Conservation (phyloP, 192 early-diverging fungal species). For the Paraglomus occultum region DNA sequence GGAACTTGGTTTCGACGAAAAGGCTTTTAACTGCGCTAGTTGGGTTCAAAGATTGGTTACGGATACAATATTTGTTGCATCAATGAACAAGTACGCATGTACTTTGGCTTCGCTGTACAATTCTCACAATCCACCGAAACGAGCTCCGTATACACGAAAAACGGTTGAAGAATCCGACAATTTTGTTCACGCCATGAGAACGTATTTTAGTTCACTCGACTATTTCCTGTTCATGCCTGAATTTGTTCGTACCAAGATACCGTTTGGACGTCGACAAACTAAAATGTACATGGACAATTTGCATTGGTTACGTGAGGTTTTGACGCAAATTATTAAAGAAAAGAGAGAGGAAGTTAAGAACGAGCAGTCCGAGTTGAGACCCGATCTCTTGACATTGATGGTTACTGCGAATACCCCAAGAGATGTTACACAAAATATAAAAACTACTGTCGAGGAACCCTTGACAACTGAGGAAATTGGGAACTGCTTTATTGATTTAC, state of each 20-base stretch:
- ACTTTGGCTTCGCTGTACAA: not conserved
- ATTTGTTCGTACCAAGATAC: not conserved
- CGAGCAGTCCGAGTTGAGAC: not conserved
- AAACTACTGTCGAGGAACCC: not conserved
- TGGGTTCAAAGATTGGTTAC: not conserved
- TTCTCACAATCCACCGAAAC: not conserved
- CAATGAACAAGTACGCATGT: not conserved
- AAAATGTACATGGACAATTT: not conserved
- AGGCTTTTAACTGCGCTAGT: not conserved
- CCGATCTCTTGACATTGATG: conserved; percentile 9
- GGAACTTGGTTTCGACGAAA: not conserved
- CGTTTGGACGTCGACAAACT: not conserved
- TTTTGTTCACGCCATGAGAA: conserved; percentile 8
- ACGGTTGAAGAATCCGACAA: not conserved
- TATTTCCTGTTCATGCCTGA: conserved; percentile 12
- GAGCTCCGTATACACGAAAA: not conserved
- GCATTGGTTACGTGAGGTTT: not conserved
- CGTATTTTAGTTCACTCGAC: not conserved
- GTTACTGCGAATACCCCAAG: not conserved
- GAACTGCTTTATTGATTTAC: not conserved
- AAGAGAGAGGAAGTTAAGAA: conserved; percentile 1
- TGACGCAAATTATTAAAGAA: not conserved
- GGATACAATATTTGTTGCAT: not conserved
- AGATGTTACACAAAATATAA: not conserved
- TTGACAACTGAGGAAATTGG: not conserved